phyloP scores from a whole-genome alignment of 1,284 basidiomycete genomes.

The Puccinia brachypodii region DNA sequence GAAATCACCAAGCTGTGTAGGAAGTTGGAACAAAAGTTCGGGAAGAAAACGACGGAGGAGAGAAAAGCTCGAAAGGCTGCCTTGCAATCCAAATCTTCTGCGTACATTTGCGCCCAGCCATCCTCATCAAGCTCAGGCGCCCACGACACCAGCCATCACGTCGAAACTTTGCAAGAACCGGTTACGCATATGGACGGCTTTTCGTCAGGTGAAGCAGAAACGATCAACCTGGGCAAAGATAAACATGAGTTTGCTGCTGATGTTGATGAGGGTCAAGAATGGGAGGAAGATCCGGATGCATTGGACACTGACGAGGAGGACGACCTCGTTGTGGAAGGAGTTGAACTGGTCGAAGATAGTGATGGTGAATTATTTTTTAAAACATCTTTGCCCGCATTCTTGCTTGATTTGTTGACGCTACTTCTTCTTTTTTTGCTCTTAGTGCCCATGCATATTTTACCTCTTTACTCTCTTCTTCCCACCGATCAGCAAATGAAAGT shows the following conservation, averaged over 20 bases:
- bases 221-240: conserved; percentile 50
- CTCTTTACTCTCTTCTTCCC: conserved; percentile 71
- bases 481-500: conserved; percentile 74
- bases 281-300: conserved; percentile 56
- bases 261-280: conserved; percentile 60
- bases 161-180: conserved; percentile 27
- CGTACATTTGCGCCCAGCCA: conserved; percentile 3
- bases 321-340: conserved; percentile 55
- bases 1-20: conserved; percentile 69
- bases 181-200: conserved; percentile 33
- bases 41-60: conserved; percentile 66
- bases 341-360: conserved; percentile 57
- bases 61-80: conserved; percentile 59
- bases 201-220: conserved; percentile 58
- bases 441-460: conserved; percentile 72
- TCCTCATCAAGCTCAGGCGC: background rate
- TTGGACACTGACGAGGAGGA: conserved; percentile 60
- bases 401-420: background rate
- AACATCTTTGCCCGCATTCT: background rate
- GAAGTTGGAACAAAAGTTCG: conserved; percentile 76
- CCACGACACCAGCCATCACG: conserved; percentile 30
- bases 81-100: conserved; percentile 50
- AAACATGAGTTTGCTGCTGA: conserved; percentile 60
- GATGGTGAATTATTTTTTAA: conserved; percentile 55
- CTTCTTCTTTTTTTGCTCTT: background rate